A percentile compares a stretch with the other conserved stretches of the same genome.
Conservation (phyloP, 106 monocot species). For the Narthecium ossifragum region DNA sequence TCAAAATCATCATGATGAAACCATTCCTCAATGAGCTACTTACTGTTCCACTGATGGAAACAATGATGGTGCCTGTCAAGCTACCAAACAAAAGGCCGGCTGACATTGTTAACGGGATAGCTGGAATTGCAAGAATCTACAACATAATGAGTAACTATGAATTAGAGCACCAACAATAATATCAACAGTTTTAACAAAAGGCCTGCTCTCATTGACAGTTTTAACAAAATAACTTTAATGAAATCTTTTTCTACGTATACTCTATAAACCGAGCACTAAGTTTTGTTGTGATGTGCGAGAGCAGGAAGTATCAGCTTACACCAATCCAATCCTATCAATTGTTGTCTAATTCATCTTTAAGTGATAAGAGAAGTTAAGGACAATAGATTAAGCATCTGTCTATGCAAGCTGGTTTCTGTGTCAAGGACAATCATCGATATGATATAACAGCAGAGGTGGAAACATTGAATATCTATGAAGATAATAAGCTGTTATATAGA, state of each 20-base stretch:
- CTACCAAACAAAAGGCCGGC: constrained; percentile 90
- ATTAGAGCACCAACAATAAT: constrained; percentile 15
- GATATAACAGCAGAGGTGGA: too few species aligned
- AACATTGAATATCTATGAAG: too few species aligned
- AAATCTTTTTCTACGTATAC: background rate
- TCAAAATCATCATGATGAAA: background rate
- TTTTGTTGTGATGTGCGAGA: background rate
- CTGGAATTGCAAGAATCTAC: constrained; percentile 95
- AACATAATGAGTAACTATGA: background rate
- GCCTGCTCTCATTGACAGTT: too few species aligned
- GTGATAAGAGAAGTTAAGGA: too few species aligned
- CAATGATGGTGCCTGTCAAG: constrained; percentile 79
- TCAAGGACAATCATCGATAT: too few species aligned
- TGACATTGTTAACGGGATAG: constrained; percentile 96
- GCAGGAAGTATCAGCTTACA: background rate
- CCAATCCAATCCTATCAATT: background rate
- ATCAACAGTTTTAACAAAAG: too few species aligned
- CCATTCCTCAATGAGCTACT: constrained; percentile 10
- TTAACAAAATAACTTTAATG: background rate
- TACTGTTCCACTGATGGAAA: constrained; percentile 96
- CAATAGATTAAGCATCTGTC: too few species aligned
- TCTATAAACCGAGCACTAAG: background rate
- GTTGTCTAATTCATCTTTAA: too few species aligned
- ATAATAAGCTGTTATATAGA: too few species aligned
- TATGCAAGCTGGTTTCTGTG: too few species aligned